Evolutionary conservation across 2,329 filamentous ascomycete species (phyloP).

Genomic region (Scytalidium lignicola): DNA sequence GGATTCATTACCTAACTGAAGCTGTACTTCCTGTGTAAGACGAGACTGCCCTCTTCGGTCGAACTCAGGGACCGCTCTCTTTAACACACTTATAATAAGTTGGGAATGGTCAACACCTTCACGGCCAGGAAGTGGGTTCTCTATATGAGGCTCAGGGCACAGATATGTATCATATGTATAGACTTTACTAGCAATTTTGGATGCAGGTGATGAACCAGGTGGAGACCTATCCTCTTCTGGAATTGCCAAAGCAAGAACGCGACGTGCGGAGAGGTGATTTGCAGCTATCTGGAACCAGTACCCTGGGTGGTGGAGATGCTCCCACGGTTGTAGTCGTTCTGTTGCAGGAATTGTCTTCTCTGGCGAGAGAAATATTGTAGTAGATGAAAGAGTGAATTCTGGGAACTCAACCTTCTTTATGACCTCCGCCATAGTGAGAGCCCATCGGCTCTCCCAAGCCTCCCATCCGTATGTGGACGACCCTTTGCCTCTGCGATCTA

Average conservation of each 20-base stretch:
- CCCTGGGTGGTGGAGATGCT: slow-evolving; percentile 59
- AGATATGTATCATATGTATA: slow-evolving; percentile 63
- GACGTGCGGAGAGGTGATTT: slow-evolving; percentile 49
- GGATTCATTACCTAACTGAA: slow-evolving; percentile 54
- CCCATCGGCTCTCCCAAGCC: slow-evolving; percentile 82
- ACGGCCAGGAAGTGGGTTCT: slow-evolving; percentile 45
- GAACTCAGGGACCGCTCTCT: slow-evolving; percentile 49
- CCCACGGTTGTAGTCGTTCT: slow-evolving; percentile 58
- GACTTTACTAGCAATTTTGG: slow-evolving; percentile 42
- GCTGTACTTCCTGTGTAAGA: slow-evolving; percentile 45
- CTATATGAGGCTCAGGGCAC: slow-evolving; percentile 58
- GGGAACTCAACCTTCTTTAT: slow-evolving; percentile 49
- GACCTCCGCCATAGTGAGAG: slow-evolving; percentile 55
- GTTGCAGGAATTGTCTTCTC: slow-evolving; percentile 51
- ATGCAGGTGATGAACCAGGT: slow-evolving; percentile 43
- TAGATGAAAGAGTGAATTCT: slow-evolving; percentile 41
- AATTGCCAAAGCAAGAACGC: slow-evolving; percentile 49
- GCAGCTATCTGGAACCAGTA: slow-evolving; percentile 63
- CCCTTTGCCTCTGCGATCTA: slow-evolving; percentile 79
- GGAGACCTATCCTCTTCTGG: slow-evolving; percentile 53
- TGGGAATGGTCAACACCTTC: slow-evolving; percentile 49
- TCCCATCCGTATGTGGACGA: slow-evolving; percentile 89
- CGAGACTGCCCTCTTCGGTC: slow-evolving; percentile 48
- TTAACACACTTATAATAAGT: slow-evolving; percentile 48
- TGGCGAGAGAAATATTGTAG: slow-evolving; percentile 45